Conservation (phyloP, 345 rosid genomes). For the Murraya koenigii region DNA sequence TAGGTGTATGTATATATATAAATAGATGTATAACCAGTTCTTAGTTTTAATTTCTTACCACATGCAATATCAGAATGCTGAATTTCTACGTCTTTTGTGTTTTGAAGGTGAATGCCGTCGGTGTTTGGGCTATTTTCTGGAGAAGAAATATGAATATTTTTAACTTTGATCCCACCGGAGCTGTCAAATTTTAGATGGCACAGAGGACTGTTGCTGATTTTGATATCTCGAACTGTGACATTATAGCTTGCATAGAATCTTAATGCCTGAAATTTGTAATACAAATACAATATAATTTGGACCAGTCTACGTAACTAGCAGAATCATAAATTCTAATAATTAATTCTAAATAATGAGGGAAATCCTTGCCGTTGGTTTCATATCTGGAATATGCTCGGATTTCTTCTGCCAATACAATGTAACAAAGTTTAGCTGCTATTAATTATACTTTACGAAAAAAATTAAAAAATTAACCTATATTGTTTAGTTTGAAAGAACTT, state of each 20-base stretch:
- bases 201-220: constrained; percentile 66
- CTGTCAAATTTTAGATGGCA: constrained; percentile 88
- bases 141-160: constrained; percentile 65
- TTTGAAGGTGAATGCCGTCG: constrained; percentile 90
- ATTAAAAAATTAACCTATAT: background rate
- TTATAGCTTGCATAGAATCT: constrained; percentile 72
- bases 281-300: background rate
- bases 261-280: constrained; percentile 43
- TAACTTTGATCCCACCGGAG: constrained; percentile 52
- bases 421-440: background rate
- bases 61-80: constrained; percentile 64
- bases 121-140: constrained; percentile 79
- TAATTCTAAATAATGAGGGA: background rate
- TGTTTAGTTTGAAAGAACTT: background rate
- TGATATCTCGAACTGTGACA: constrained; percentile 70
- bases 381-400: constrained; percentile 43
- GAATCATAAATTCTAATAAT: too few species aligned
- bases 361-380: constrained; percentile 81
- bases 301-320: background rate
- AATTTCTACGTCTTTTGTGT: constrained; percentile 73
- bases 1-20: too few species aligned
- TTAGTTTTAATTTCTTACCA: constrained; percentile 39
- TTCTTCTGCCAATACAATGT: constrained; percentile 42
- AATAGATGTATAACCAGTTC: background rate
- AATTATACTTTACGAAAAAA: too few species aligned